These are phyloP conservation scores for Rhizophora mangle DNA, from an alignment of 345 rosid species.

Conservation along the genomic window DNA sequence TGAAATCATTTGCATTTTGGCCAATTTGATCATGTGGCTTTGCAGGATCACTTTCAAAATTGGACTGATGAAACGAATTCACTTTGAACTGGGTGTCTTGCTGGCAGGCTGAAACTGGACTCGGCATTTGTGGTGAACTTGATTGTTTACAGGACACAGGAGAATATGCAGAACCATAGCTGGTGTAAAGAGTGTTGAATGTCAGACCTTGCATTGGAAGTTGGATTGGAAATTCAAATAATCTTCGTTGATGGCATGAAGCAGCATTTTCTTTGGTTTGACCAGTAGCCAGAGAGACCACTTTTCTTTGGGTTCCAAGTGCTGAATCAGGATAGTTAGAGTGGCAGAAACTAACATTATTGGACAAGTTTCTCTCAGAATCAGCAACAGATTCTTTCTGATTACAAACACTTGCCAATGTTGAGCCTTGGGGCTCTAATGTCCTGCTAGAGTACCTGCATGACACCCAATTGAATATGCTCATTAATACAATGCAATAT, in stretches of 20 bases:
- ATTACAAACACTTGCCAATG: conserved; percentile 25
- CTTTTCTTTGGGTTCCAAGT: conserved; percentile 46
- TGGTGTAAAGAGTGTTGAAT: conserved; percentile 31
- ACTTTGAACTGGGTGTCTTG: conserved; percentile 42
- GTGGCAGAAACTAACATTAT: conserved; percentile 20
- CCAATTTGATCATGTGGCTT: conserved; percentile 36
- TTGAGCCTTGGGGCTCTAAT: conserved; percentile 37
- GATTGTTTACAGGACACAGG: conserved; percentile 33
- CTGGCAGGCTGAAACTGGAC: conserved; percentile 57
- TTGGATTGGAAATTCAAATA: conserved; percentile 44
- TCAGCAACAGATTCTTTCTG: conserved; percentile 29
- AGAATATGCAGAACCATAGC: conserved; percentile 41
- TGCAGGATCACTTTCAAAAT: conserved; percentile 34
- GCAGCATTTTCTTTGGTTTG: conserved; percentile 39
- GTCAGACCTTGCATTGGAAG: conserved; percentile 42
- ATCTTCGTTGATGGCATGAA: conserved; percentile 41
- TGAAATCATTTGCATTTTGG: conserved; percentile 35
- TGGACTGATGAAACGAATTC: conserved; percentile 39
- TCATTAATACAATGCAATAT: conserved; percentile 5
- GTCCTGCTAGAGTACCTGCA: conserved; percentile 64
- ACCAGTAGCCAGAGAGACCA: conserved; percentile 24
- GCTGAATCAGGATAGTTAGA: conserved; percentile 37
- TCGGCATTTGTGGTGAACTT: conserved; percentile 39
- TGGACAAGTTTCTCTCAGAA: conserved; percentile 31
- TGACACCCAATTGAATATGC: conserved; percentile 18